Base-by-base conservation (phyloP, 208 protist genomes). In the Leishmania martiniquensis region DNA sequence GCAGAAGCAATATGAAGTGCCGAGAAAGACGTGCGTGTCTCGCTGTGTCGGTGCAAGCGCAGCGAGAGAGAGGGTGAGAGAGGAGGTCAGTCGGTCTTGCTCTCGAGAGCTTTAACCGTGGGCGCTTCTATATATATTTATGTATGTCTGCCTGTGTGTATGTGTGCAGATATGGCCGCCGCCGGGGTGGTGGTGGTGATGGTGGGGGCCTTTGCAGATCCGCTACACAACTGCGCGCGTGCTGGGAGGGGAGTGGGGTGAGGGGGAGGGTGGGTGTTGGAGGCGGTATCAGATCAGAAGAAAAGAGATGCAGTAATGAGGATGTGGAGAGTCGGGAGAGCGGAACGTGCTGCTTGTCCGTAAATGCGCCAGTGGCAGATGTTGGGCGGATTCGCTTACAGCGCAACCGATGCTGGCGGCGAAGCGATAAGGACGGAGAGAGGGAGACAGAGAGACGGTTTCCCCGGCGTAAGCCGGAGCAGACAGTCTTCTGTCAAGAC, bases 81-180 rank as follows among this genome's bases (percentile, higher is more conserved):
- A 15, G 63, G 4, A 39, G 20, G 63, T 68, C 17, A n/a, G 4
- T 34, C 0, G 39, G 29, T 13, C 13, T 44, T 17, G 29, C 44
- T 12, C 34, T 15, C 52, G 37, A 17, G 25, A 52, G 42, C 49
- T 59, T 37, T 34, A 29, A 45, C 22, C 54, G 72, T 76, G 42
- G 67, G 44, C 32, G 34, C 67, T 55, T 52, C n/a, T 76, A 59
- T 54, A 52, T 62, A 44, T 71, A 39, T 71, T 44, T 51, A 17
- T 13, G 29, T 51, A 44, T 73, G 37, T n/a, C n/a, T 76, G 44
- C 32, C 22, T 76, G 72, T 52, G 44, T 76, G 72, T 54, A 52
- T 62, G 67, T 71, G 66, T 71, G 69, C 54, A 17, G 22, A 39
- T 51, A 44, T 73, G 37, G 7, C 20, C 25, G 17, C 9, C 59